A percentile compares a stretch with the other conserved stretches of the same genome.
phyloP scores from a whole-genome alignment of 2,329 filamentous ascomycete genomes.

The Polytolypa hystricis region DNA sequence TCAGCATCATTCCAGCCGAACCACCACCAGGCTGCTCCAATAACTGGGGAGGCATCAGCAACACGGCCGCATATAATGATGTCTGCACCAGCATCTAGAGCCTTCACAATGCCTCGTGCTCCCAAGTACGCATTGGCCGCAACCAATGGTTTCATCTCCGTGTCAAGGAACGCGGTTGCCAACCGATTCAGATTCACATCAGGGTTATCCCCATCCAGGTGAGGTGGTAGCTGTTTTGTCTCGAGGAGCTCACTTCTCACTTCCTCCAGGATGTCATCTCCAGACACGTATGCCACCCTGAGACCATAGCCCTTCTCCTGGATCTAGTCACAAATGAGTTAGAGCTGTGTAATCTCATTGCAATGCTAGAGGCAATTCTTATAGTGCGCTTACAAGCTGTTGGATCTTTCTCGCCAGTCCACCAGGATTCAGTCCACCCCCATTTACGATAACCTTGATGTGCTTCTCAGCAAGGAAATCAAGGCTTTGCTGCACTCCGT shows the following conservation, averaged over 20 bases:
- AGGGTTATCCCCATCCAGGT: slow-evolving; percentile 1
- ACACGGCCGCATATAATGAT: slow-evolving; percentile 42
- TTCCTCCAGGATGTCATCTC: slow-evolving; percentile 33
- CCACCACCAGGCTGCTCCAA: slow-evolving; percentile 47
- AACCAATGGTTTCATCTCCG: slow-evolving; percentile 29
- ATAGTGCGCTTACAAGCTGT: too few species aligned
- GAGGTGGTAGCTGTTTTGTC: slow-evolving; percentile 20
- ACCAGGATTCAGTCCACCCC: slow-evolving; percentile 45
- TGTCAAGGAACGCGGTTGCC: slow-evolving; percentile 35
- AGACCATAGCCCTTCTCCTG: too few species aligned
- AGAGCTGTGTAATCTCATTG: too few species aligned
- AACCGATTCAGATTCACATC: slow-evolving; percentile 30
- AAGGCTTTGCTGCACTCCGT: slow-evolving; percentile 35
- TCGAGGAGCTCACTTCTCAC: slow-evolving; percentile 25
- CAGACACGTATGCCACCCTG: slow-evolving; percentile 35
- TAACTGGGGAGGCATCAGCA: slow-evolving; percentile 42
- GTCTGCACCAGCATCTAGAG: slow-evolving; percentile 33
- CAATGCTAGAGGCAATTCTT: too few species aligned
- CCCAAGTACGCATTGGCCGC: slow-evolving; percentile 45
- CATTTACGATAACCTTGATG: slow-evolving; percentile 48
- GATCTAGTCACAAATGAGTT: too few species aligned
- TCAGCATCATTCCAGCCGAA: slow-evolving; percentile 41
- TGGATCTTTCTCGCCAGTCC: slow-evolving; percentile 39
- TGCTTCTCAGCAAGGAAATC: slow-evolving; percentile 36
- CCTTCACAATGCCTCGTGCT: slow-evolving; percentile 37